Percentiles rank a stretch among this genome's conserved stretches.
phyloP scores from a whole-genome alignment of 345 rosid genomes.

The Trapa incisa region DNA sequence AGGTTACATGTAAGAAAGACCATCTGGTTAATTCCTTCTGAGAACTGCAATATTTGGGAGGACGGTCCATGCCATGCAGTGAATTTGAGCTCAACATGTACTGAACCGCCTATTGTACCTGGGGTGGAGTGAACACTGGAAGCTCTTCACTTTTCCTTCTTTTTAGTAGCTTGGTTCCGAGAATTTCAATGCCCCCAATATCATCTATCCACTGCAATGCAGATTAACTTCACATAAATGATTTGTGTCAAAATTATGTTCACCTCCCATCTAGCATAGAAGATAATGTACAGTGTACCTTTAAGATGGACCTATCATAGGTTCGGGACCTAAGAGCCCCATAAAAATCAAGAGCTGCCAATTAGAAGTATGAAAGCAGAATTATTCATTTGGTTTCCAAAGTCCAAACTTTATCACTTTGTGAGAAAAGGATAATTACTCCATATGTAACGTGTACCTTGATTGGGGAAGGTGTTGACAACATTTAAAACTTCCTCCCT shows the following conservation, averaged over 20 bases:
- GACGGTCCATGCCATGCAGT: background rate
- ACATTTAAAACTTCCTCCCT: slow-evolving; percentile 47
- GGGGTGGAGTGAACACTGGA: slow-evolving; percentile 63
- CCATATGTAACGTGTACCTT: slow-evolving; percentile 33
- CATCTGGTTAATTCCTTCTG: background rate
- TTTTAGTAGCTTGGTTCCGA: slow-evolving; percentile 55
- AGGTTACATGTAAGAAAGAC: background rate
- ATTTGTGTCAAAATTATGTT: background rate
- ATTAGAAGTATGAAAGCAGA: slow-evolving; percentile 2
- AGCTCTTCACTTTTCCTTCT: slow-evolving; percentile 40
- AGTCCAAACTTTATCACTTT: background rate
- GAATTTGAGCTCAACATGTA: background rate
- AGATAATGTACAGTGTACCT: slow-evolving; percentile 25
- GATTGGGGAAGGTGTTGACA: slow-evolving; percentile 76
- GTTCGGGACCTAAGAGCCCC: slow-evolving; percentile 91
- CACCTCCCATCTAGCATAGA: background rate
- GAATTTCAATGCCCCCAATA: slow-evolving; percentile 62
- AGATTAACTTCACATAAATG: background rate
- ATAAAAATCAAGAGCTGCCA: slow-evolving; percentile 82
- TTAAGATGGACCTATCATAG: slow-evolving; percentile 69
- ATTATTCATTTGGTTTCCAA: background rate
- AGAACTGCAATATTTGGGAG: background rate
- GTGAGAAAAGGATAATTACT: background rate
- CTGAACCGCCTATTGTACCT: slow-evolving; percentile 27
- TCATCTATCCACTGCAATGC: slow-evolving; percentile 68